Evolutionary conservation across 164 flowering plant species (phyloP), one percentile per base, ranked within the genome.

Genomic region (Cinnamomum micranthum): DNA sequence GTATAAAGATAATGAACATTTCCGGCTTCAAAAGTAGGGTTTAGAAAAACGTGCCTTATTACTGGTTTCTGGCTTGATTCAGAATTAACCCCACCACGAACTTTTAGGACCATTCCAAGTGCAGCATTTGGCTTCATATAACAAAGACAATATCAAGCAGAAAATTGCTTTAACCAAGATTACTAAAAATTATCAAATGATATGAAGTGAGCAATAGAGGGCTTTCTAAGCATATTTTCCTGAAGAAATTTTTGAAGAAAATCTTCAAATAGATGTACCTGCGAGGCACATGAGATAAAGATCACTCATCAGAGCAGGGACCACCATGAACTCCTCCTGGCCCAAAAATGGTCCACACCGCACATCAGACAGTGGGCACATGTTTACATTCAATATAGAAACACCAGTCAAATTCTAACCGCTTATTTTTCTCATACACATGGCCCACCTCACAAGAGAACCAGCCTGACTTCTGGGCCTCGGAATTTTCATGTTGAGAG

Each of bases 51-150:
- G 58, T 77, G 79, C 79, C 79, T 77, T 66, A 77, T 72, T 71
- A 77, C 79, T 12, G 75, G 71, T 72, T 67, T 77, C 71, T 66
- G 79, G 14, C 59, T 74, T 52, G 79, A 35, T 55, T 71, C 78
- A 17, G 73, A 69, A 55, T 50, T 74, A 6, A 47, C 77, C 50
- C 78, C 78, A 76, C 74, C 31, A 17, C 78, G 78, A 72, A 74
- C 65, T 35, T 76, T 51, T 11, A 72, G 67, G 12, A 77, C 71
- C 71, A 71, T 72, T 50, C 79, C 79, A 28, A 71, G 68, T 20
- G 79, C 75, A 71, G 55, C 79, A 58, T 58, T 72, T 25, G 79
- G 75, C 79, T 77, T 65, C 74, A 76, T 23, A 74, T 65, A 27
- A 6, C 11, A 3, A 74, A 23, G 31, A 55, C 50, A 14, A 66